Evolutionary conservation across 805 yeast genomes (phyloP).

Genomic region (Candida maltosa): DNA sequence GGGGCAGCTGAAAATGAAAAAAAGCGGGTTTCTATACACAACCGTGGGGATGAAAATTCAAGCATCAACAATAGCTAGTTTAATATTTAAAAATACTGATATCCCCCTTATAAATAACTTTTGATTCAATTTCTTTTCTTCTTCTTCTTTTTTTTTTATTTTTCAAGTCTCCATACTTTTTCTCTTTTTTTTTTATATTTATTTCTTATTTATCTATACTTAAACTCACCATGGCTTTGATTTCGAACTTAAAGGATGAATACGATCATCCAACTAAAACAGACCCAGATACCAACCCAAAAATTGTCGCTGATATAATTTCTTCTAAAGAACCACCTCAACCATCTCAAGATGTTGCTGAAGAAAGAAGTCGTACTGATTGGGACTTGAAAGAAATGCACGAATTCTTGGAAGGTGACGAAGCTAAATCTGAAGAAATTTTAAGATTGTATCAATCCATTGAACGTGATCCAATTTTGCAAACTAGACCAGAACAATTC

Average conservation of each 20-base stretch:
- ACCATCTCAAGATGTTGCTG: slow-evolving; percentile 21
- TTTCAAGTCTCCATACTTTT: not conserved
- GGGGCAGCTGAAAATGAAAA: no score
- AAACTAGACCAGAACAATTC: slow-evolving; percentile 27
- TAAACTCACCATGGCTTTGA: slow-evolving; percentile 7
- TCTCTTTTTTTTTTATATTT: slow-evolving; percentile 1
- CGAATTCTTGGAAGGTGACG: slow-evolving; percentile 33
- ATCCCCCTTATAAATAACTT: no score
- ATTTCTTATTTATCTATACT: not conserved
- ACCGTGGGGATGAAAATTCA: no score
- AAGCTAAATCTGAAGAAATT: slow-evolving; percentile 26
- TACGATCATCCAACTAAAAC: slow-evolving; percentile 5
- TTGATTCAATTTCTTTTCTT: not conserved
- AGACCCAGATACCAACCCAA: slow-evolving; percentile 8
- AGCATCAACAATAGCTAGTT: no score
- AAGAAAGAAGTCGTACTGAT: slow-evolving; percentile 26
- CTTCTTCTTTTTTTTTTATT: not conserved
- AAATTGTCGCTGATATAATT: slow-evolving; percentile 16
- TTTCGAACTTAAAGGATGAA: not conserved
- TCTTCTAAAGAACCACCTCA: slow-evolving; percentile 20
- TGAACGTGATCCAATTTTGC: slow-evolving; percentile 38
- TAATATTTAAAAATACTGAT: no score
- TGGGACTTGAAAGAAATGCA: slow-evolving; percentile 25
- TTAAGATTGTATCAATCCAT: slow-evolving; percentile 27
- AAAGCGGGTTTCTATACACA: no score